phyloP scores from a whole-genome alignment of 2,329 filamentous ascomycete genomes.

The Colletotrichum chrysophilum region DNA sequence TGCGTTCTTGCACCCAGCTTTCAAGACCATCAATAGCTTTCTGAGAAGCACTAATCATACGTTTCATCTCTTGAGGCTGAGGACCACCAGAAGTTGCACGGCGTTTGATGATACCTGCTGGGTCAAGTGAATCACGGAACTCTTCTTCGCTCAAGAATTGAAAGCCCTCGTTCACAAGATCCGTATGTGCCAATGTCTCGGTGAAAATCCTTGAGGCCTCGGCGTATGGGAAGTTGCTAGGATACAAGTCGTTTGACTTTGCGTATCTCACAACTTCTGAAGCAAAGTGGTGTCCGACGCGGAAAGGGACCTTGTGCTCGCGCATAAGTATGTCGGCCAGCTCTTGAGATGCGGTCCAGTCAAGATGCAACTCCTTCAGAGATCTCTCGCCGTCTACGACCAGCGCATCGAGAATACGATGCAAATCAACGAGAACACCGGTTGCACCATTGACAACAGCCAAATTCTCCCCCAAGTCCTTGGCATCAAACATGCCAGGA shows the following conservation, averaged over 20 bases:
- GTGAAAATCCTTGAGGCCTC: background rate
- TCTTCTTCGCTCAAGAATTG: background rate
- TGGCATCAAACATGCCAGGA: constrained; percentile 12
- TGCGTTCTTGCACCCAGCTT: background rate
- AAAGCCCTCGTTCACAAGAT: background rate
- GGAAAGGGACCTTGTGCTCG: constrained; percentile 4
- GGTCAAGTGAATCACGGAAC: background rate
- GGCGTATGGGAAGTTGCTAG: constrained; percentile 1
- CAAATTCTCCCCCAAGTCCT: constrained; percentile 1
- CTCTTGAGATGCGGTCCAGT: constrained; percentile 18
- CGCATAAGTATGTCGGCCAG: constrained; percentile 11
- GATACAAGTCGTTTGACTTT: background rate
- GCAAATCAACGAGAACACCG: background rate
- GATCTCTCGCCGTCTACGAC: background rate
- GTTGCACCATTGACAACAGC: background rate
- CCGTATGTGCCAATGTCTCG: background rate
- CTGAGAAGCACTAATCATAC: background rate
- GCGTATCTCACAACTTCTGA: constrained; percentile 9
- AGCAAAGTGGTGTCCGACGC: constrained; percentile 18
- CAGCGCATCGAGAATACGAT: background rate
- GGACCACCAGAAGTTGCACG: constrained; percentile 9
- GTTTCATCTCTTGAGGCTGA: constrained; percentile 6
- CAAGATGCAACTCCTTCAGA: constrained; percentile 3
- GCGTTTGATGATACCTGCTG: background rate
- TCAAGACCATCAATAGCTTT: background rate